Base-by-base conservation (phyloP, 192 early-diverging fungal species). In the Backusella luteola region DNA sequence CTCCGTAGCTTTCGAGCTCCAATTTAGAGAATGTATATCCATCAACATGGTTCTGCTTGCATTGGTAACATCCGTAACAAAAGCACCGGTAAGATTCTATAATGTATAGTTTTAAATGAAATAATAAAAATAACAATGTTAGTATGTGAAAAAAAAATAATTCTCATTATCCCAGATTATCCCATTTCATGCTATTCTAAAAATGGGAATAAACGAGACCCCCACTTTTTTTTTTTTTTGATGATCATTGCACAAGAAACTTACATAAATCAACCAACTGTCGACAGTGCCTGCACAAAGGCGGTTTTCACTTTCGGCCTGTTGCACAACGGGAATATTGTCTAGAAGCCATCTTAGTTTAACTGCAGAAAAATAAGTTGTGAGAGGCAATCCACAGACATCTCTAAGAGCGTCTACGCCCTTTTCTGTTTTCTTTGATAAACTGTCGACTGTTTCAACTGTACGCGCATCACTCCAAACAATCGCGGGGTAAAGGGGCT, bases 291-390 rank as follows among this genome's bases (percentile, higher is more conserved):
- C 95, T 75, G 96, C 94, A 82, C 88, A 84, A 72, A 96, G 79
- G 2, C 84, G 89, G 34, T 90, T 90, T 19, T 91, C 85, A 44
- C 92, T 87, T 69, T 95, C 88, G 29, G 94, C 94, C 35, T 87
- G 83, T 83, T 90, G 84, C 59, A 96, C 94, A 42, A 77, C 84
- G 4, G 85, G 73, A 21, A 91, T 87, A 79, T 98, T 92, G 76
- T 98, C 93, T 38, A 98, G 84, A 84, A 98, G 84, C 96, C 96
- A 98, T 67, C 92, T 89, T 67, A 98, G 82, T 86, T 98, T 98
- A 69, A 96, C 90, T 0, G 91, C 96, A 73, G 90, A 92, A 80
- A 98, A 98, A 83, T 98, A 98, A 12, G 95, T 98, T 12, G 95
- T 92, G 36, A 98, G 82, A 21, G 95, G 96, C 35, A 96, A 85